phyloP scores from a whole-genome alignment of 345 rosid species.

The Salix purpurea region DNA sequence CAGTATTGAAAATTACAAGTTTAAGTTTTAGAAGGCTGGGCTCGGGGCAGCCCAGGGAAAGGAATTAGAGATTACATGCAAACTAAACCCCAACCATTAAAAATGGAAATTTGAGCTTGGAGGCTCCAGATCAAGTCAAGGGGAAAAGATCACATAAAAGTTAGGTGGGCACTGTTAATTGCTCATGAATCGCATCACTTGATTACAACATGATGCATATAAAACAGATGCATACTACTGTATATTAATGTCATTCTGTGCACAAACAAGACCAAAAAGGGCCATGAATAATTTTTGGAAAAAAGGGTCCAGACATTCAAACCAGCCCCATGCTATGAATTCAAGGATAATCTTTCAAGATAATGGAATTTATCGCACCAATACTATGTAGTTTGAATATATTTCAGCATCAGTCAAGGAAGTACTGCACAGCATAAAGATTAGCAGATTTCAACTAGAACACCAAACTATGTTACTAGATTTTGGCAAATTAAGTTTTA shows the following conservation, averaged over 20 bases:
- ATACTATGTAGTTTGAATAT: background rate
- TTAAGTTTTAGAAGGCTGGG: background rate
- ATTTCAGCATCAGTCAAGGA: background rate
- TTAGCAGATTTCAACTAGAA: background rate
- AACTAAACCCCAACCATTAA: background rate
- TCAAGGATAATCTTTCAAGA: background rate
- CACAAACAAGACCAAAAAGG: background rate
- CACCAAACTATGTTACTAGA: background rate
- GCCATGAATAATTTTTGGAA: background rate
- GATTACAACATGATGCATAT: background rate
- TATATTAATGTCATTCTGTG: background rate
- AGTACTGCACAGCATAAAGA: background rate
- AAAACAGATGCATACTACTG: too few species aligned
- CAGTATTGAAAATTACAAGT: background rate
- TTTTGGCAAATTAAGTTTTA: too few species aligned
- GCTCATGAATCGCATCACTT: background rate
- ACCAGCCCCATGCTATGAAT: background rate
- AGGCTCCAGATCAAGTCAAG: background rate
- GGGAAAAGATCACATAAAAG: background rate
- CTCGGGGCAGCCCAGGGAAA: background rate
- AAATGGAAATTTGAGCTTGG: background rate
- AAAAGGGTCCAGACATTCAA: background rate
- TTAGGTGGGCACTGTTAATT: background rate
- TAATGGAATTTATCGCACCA: background rate
- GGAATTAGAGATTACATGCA: background rate